A percentile compares a stretch with the other conserved stretches of the same genome.
These are phyloP conservation scores for Aphanomyces stellatus DNA, from an alignment of 352 stramenopile species.

Conservation along the genomic window DNA sequence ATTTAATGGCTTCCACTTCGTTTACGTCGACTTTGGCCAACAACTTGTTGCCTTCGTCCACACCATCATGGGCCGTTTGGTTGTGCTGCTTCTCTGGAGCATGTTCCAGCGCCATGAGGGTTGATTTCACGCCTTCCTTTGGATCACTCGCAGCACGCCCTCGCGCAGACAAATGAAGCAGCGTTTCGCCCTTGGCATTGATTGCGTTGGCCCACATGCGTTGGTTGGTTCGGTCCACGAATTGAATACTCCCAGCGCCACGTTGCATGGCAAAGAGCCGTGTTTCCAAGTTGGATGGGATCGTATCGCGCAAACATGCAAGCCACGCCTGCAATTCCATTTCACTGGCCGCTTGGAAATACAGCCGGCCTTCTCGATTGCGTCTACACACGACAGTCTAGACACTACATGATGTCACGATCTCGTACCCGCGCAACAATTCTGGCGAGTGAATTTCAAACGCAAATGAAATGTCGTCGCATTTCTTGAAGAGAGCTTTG, in stretches of 20 bases:
- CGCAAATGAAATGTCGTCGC: conserved; percentile 57
- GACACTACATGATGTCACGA: not conserved
- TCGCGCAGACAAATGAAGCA: conserved; percentile 57
- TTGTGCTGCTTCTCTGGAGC: too few species aligned
- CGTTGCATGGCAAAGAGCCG: conserved; percentile 75
- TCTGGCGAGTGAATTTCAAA: conserved; percentile 89
- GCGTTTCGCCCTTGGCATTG: conserved; percentile 31
- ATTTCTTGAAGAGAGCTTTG: conserved; percentile 69
- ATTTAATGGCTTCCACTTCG: conserved; percentile 49
- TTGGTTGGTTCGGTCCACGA: conserved; percentile 5
- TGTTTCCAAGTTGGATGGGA: conserved; percentile 63
- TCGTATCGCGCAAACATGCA: conserved; percentile 63
- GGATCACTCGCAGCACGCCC: not conserved
- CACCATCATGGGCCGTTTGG: conserved; percentile 1
- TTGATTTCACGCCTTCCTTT: not conserved
- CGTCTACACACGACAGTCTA: conserved; percentile 16
- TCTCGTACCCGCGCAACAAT: conserved; percentile 45
- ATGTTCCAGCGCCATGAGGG: not conserved
- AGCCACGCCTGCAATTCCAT: conserved; percentile 87
- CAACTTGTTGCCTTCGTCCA: conserved; percentile 20
- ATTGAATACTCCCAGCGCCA: conserved; percentile 19
- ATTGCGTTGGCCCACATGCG: conserved; percentile 19
- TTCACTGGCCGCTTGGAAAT: conserved; percentile 78
- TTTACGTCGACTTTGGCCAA: conserved; percentile 30
- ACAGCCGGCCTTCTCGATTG: conserved; percentile 84